These are phyloP conservation scores for Epichloe sylvatica DNA, from an alignment of 2,329 filamentous ascomycete genomes.

Conservation along the genomic window DNA sequence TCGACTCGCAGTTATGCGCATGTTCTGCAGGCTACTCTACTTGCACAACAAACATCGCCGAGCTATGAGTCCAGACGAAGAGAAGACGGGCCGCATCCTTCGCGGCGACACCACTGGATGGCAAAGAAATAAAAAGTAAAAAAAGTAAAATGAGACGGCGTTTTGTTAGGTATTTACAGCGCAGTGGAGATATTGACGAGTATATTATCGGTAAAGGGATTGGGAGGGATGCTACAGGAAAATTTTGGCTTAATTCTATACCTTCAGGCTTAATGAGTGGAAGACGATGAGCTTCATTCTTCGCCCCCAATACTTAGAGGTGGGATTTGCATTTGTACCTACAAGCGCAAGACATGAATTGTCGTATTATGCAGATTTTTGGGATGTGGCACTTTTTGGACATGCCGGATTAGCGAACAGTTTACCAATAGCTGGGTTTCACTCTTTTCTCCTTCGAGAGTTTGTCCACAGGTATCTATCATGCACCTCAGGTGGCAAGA, in stretches of 20 bases:
- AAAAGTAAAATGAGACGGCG: conserved; percentile 3
- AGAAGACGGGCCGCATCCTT: neutral
- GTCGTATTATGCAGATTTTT: conserved; percentile 4
- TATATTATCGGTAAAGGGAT: conserved; percentile 3
- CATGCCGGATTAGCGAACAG: conserved; percentile 10
- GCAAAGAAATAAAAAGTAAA: neutral
- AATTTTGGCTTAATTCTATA: neutral
- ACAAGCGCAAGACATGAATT: conserved; percentile 7
- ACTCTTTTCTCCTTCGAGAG: neutral
- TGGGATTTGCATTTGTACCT: conserved; percentile 9
- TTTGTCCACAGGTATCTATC: too few relatives aligned
- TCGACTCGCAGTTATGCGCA: neutral
- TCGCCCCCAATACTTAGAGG: conserved; percentile 8
- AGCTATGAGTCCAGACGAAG: neutral
- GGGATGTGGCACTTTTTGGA: conserved; percentile 4
- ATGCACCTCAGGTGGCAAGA: too few relatives aligned
- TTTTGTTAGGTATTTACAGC: conserved; percentile 7
- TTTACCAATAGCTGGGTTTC: conserved; percentile 4
- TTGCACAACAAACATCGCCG: neutral
- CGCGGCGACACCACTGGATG: conserved; percentile 2
- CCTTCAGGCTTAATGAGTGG: conserved; percentile 4
- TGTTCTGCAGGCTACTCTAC: neutral
- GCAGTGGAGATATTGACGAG: conserved; percentile 4
- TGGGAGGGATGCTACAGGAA: conserved; percentile 7
- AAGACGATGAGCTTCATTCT: conserved; percentile 1